A percentile compares a stretch with the other conserved stretches of the same genome.
Evolutionary conservation across 495 filamentous ascomycete genomes (phyloP).

Genomic region (Podospora tetraspora): DNA sequence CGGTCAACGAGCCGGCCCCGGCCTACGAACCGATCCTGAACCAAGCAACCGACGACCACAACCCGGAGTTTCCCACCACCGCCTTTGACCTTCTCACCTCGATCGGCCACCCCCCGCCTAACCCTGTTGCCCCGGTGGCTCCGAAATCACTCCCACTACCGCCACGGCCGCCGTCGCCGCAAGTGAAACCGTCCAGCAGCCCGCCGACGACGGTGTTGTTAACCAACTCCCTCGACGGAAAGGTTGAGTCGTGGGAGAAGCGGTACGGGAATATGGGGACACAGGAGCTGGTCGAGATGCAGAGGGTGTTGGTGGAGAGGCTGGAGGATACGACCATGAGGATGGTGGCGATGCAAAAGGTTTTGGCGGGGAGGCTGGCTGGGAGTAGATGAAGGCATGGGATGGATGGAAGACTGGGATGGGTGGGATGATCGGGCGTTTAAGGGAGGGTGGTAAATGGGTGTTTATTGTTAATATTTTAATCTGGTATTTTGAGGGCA

Average conservation of each 20-base stretch:
- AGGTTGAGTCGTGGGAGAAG: constrained; percentile 14
- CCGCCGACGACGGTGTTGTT: not conserved
- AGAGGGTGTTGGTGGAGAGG: constrained; percentile 14
- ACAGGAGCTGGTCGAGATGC: constrained; percentile 1
- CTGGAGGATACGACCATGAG: constrained; percentile 20
- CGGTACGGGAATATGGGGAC: constrained; percentile 13
- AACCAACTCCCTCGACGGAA: constrained; percentile 6
- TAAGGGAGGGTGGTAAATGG: not conserved
- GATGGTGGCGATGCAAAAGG: constrained; percentile 19
- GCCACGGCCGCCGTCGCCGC: not conserved
- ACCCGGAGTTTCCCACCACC: not conserved
- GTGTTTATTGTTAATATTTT: not conserved
- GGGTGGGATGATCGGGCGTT: not conserved
- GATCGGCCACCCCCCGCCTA: not conserved
- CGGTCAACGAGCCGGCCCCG: too few species aligned
- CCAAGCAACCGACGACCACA: not conserved
- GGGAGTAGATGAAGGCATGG: not conserved
- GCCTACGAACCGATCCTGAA: too few species aligned
- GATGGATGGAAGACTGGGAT: not conserved
- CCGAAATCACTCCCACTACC: not conserved
- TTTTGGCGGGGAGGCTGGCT: constrained; percentile 8
- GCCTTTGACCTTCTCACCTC: not conserved
- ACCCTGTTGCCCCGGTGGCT: not conserved
- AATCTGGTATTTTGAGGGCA: not conserved
- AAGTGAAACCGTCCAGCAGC: not conserved